Evolutionary conservation across 2,329 filamentous ascomycete species (phyloP).

Genomic region (Pseudocercospora macadamiae): DNA sequence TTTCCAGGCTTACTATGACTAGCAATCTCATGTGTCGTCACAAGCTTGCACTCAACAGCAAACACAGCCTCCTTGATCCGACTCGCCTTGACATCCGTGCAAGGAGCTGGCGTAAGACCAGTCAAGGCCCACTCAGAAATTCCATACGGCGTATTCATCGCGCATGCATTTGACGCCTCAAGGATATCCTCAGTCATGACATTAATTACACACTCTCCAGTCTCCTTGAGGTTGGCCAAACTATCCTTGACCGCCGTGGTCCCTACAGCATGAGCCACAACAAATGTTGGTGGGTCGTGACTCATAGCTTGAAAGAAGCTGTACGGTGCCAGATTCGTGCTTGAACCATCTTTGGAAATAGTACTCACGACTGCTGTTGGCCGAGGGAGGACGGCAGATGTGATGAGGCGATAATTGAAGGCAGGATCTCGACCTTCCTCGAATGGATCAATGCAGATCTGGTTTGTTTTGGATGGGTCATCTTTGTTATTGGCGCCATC

Average conservation of each 20-base stretch:
- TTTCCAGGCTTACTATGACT: slow-evolving; percentile 68
- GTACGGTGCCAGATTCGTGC: slow-evolving; percentile 35
- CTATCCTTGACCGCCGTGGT: slow-evolving; percentile 26
- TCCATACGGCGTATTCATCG: slow-evolving; percentile 73
- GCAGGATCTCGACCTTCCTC: slow-evolving; percentile 64
- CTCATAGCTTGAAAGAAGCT: slow-evolving; percentile 35
- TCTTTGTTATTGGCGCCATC: slow-evolving; percentile 61
- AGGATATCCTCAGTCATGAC: slow-evolving; percentile 27
- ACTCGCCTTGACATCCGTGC: slow-evolving; percentile 65
- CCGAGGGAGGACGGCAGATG: slow-evolving; percentile 57
- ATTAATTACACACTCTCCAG: slow-evolving; percentile 32
- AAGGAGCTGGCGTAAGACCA: slow-evolving; percentile 70
- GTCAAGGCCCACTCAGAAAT: slow-evolving; percentile 74
- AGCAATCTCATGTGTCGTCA: slow-evolving; percentile 66
- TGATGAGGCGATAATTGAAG: slow-evolving; percentile 88
- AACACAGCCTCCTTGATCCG: slow-evolving; percentile 80
- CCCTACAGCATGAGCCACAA: slow-evolving; percentile 24
- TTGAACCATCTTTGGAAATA: slow-evolving; percentile 24
- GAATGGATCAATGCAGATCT: slow-evolving; percentile 78
- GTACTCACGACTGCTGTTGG: slow-evolving; percentile 25
- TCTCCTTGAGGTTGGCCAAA: slow-evolving; percentile 29
- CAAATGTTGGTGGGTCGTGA: slow-evolving; percentile 28
- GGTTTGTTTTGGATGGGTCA: slow-evolving; percentile 53
- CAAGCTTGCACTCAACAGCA: slow-evolving; percentile 61
- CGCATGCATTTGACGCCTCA: slow-evolving; percentile 60